A percentile compares a stretch with the other conserved stretches of the same genome.
Conservation (phyloP, 768 basidiomycete species). For the Aureoboletus auriporus region DNA sequence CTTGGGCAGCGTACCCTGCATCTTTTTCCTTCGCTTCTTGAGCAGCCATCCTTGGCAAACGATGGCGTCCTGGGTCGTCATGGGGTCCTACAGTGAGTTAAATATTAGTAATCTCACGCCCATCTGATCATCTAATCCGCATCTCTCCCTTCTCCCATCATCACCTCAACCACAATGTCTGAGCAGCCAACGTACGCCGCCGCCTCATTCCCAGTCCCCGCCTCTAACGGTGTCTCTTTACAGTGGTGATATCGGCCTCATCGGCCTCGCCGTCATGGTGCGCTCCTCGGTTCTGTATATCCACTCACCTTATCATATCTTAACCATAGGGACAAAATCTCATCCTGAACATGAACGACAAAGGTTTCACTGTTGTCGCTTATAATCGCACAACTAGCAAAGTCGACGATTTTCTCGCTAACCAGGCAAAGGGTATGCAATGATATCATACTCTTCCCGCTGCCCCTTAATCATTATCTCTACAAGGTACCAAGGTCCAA, state of each 20-base stretch:
- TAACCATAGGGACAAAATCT: slow-evolving; percentile 82
- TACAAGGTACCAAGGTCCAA: slow-evolving; percentile 85
- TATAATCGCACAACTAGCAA: slow-evolving; percentile 98
- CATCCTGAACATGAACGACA: slow-evolving; percentile 99
- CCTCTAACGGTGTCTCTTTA: slow-evolving; percentile 16
- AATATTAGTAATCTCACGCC: slow-evolving; percentile 23
- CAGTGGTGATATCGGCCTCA: slow-evolving; percentile 97
- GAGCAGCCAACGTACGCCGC: slow-evolving; percentile 45
- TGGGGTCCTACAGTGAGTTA: not conserved
- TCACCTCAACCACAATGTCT: slow-evolving; percentile 39
- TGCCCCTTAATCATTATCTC: slow-evolving; percentile 17
- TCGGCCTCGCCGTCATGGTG: slow-evolving; percentile 99
- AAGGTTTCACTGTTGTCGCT: slow-evolving; percentile 95
- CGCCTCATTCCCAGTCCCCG: slow-evolving; percentile 1
- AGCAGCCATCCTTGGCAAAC: slow-evolving; percentile 75
- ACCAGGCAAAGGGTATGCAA: slow-evolving; percentile 91
- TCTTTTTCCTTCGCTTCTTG: slow-evolving; percentile 83
- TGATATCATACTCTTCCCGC: slow-evolving; percentile 24
- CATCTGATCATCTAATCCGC: slow-evolving; percentile 23
- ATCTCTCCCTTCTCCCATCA: slow-evolving; percentile 31
- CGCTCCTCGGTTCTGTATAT: slow-evolving; percentile 19
- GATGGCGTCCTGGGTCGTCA: slow-evolving; percentile 23
- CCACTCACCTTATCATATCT: slow-evolving; percentile 8
- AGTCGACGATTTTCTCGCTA: slow-evolving; percentile 91
- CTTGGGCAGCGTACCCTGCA: slow-evolving; percentile 59